Evolutionary conservation across 1,139 yeast species (phyloP).

Genomic region (Taiozyma sp.): DNA sequence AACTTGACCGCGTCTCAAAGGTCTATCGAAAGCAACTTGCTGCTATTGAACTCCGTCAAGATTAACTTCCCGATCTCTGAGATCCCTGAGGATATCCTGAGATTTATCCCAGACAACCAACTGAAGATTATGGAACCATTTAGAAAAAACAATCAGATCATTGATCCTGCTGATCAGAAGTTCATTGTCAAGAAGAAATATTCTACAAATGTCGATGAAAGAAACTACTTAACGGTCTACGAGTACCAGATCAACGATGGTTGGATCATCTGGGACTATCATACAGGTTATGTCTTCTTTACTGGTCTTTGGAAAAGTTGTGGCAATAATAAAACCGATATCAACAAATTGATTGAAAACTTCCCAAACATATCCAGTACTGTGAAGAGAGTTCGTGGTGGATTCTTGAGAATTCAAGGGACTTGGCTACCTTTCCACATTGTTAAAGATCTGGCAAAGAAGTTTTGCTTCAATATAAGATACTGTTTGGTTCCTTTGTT

Average conservation of each 20-base stretch:
- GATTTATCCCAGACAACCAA: conserved; percentile 29
- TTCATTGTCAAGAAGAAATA: conserved; percentile 52
- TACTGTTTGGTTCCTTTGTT: conserved; percentile 76
- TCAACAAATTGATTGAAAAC: conserved; percentile 67
- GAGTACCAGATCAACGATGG: conserved; percentile 63
- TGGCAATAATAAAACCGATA: conserved; percentile 70
- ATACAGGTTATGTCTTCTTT: conserved; percentile 82
- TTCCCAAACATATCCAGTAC: conserved; percentile 44
- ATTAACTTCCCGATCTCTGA: conserved; percentile 27
- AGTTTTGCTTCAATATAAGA: conserved; percentile 77
- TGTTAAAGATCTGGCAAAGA: conserved; percentile 63
- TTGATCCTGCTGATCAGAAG: conserved; percentile 18
- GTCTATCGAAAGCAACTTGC: background rate
- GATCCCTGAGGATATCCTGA: conserved; percentile 17
- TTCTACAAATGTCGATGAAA: conserved; percentile 69
- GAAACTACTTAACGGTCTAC: conserved; percentile 67
- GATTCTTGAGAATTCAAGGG: conserved; percentile 89
- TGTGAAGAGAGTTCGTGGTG: conserved; percentile 82
- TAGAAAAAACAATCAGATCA: conserved; percentile 2
- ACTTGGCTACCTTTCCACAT: conserved; percentile 84
- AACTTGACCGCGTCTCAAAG: background rate
- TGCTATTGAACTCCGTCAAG: conserved; percentile 8
- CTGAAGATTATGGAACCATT: conserved; percentile 25
- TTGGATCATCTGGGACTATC: conserved; percentile 86
- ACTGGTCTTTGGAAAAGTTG: conserved; percentile 91